phyloP scores from a whole-genome alignment of 345 rosid genomes.

The Capsella bursapastoris region DNA sequence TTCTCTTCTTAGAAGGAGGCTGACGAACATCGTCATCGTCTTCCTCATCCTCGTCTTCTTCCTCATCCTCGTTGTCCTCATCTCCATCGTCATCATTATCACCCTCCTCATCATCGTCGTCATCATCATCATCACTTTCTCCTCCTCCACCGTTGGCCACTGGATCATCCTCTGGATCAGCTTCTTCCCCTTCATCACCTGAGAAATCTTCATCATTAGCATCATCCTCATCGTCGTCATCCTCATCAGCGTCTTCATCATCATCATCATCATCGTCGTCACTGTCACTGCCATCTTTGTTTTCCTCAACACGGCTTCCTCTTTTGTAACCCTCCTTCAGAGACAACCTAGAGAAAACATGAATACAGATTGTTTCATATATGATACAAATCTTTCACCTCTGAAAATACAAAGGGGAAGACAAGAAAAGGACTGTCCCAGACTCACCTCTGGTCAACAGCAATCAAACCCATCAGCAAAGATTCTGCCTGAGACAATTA shows the following conservation, averaged over 20 bases:
- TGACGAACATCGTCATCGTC: conserved; percentile 50
- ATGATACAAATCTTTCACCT: background rate
- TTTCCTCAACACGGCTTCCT: conserved; percentile 48
- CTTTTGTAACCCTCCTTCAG: conserved; percentile 50
- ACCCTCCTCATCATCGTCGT: conserved; percentile 48
- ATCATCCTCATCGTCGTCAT: conserved; percentile 49
- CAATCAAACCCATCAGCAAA: conserved; percentile 44
- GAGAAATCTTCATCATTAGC: conserved; percentile 65
- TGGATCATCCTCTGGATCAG: conserved; percentile 65
- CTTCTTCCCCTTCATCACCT: conserved; percentile 58
- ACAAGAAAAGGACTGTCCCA: background rate
- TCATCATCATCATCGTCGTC: conserved; percentile 48
- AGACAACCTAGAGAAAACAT: conserved; percentile 47
- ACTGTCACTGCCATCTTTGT: conserved; percentile 61
- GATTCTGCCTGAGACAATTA: conserved; percentile 43
- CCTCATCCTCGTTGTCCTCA: conserved; percentile 47
- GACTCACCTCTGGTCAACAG: conserved; percentile 52
- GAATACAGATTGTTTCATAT: background rate
- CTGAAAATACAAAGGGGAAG: background rate
- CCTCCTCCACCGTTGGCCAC: conserved; percentile 64
- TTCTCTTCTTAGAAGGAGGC: conserved; percentile 72
- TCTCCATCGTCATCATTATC: conserved; percentile 47
- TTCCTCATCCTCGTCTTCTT: conserved; percentile 56
- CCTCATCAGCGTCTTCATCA: conserved; percentile 27
- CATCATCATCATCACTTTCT: conserved; percentile 60